Conservation (phyloP, 306 rosid species). For the Quercus agrifolia region DNA sequence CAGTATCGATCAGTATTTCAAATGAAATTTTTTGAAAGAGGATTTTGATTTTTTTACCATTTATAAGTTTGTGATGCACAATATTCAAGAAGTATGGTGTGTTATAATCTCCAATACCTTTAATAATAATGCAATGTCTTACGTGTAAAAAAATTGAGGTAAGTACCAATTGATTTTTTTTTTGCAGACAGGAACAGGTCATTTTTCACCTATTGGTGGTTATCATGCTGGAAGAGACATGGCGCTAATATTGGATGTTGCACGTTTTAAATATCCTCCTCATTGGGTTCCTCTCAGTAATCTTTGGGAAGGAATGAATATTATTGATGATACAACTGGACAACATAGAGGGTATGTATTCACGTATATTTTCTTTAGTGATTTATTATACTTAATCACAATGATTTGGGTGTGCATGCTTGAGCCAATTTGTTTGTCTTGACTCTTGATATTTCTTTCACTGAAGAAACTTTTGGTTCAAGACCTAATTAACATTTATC, state of each 20-base stretch:
- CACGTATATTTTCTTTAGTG: not conserved
- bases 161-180: slow-evolving; percentile 14
- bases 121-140: not conserved
- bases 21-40: not conserved
- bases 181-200: slow-evolving; percentile 85
- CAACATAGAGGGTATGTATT: slow-evolving; percentile 67
- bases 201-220: slow-evolving; percentile 97
- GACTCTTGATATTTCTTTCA: not conserved
- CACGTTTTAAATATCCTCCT: slow-evolving; percentile 97
- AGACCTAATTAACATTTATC: not conserved
- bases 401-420: not conserved
- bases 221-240: slow-evolving; percentile 80
- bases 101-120: not conserved
- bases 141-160: slow-evolving; percentile 2
- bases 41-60: not conserved
- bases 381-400: not conserved
- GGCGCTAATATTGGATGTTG: slow-evolving; percentile 90
- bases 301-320: slow-evolving; percentile 92
- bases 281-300: slow-evolving; percentile 85
- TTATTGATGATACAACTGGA: slow-evolving; percentile 58
- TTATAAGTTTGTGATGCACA: not conserved
- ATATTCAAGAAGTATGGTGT: not conserved
- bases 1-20: not conserved
- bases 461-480: not conserved
- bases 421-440: not conserved